Evolutionary conservation across 192 early-diverging fungal species (phyloP), one percentile per base, ranked within the genome.

Genomic region (Coemansia sp.): DNA sequence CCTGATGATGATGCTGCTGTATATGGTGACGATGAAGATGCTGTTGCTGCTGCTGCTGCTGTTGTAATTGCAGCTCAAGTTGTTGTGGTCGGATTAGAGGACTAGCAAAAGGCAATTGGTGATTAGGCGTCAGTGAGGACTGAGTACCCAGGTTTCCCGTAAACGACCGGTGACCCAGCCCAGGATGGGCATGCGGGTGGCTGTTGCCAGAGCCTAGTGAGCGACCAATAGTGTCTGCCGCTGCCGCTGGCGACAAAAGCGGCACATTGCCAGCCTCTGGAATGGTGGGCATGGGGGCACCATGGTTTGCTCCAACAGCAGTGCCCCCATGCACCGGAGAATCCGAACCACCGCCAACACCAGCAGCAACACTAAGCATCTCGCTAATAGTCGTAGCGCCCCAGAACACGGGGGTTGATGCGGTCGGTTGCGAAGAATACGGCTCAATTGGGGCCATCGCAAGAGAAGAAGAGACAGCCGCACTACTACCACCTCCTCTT

Each of bases 231-330:
- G 63, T 62, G 5, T 56, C 62, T 6, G 66, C 49, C 18, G 63
- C 52, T 16, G 47, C 63, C 5, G 55, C 61, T 12, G 45, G 62
- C 26, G 65, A 21, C 7, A 58, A 19, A 11, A 32, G 49, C 19
- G 58, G 47, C 32, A 40, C 57, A 4, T 61, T 54, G 19, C 62
- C 66, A 39, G 57, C 37, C 52, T 74, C 73, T 0, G 73, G 73
- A 6, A 76, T 76, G 0, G 73, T 76, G 11, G 73, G 67, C 73
- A 74, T 74, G 3, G 73, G 19, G 10, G 67, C 5, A 56, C 69
- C 15, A 52, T 32, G 18, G 52, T 63, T 37, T 48, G 59, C 52
- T 18, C 32, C 32, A 32, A 32, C 32, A 32, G 4, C 32, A 32
- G 32, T 32, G 32, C 3, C 4, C 32, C 32, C 32, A 32, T 32